phyloP scores from a whole-genome alignment of 352 stramenopile species.

The Aphanomyces astaci region DNA sequence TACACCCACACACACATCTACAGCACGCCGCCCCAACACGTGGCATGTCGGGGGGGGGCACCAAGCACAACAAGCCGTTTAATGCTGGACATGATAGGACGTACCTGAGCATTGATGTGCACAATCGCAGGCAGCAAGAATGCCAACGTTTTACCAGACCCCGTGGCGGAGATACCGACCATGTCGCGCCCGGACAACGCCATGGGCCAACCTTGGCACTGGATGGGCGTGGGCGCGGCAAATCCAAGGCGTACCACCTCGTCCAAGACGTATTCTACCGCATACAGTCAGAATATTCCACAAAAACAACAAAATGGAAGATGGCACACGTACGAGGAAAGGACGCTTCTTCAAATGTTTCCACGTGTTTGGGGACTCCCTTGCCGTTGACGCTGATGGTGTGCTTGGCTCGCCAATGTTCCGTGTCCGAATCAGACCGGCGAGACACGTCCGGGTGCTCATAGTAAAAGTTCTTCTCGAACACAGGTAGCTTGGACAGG shows the following conservation, averaged over 20 bases:
- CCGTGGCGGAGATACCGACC: slow-evolving; percentile 97
- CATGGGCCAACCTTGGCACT: slow-evolving; percentile 98
- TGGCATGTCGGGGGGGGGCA: neutral
- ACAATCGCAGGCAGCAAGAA: slow-evolving; percentile 99
- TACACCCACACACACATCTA: neutral
- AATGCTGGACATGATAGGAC: slow-evolving; percentile 25
- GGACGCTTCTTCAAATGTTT: slow-evolving; percentile 91
- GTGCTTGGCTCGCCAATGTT: slow-evolving; percentile 88
- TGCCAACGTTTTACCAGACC: slow-evolving; percentile 95
- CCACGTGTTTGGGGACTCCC: slow-evolving; percentile 96
- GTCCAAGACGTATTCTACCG: slow-evolving; percentile 91
- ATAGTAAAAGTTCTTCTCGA: slow-evolving; percentile 99
- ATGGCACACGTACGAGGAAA: slow-evolving; percentile 74
- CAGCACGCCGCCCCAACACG: neutral
- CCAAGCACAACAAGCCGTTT: neutral
- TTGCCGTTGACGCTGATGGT: slow-evolving; percentile 93
- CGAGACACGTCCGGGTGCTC: slow-evolving; percentile 96
- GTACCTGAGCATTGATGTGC: slow-evolving; percentile 99
- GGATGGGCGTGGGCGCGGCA: slow-evolving; percentile 87
- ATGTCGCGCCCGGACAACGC: slow-evolving; percentile 96
- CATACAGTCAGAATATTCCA: neutral
- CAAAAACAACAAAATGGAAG: slow-evolving; percentile 6
- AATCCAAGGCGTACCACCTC: slow-evolving; percentile 98
- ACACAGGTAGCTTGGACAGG: slow-evolving; percentile 88
- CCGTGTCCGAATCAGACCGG: slow-evolving; percentile 85